Percentiles rank a stretch among this genome's conserved stretches.
Conservation (phyloP, 371 early-diverging fungal species). For the Fennellomyces sp. region DNA sequence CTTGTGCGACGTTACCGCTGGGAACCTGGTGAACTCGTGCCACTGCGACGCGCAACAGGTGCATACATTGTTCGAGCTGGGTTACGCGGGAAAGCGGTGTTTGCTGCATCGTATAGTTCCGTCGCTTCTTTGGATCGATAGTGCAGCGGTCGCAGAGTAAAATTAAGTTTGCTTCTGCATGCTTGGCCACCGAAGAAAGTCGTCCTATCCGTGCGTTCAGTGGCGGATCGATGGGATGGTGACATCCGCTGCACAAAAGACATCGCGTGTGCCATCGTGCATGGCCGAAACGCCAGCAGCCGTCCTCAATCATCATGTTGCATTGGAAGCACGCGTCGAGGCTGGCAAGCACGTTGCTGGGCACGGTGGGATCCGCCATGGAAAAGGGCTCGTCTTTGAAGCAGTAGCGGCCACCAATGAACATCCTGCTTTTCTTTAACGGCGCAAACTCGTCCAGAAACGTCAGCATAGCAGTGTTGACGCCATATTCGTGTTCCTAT, state of each 20-base stretch:
- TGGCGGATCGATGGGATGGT: slow-evolving; percentile 36
- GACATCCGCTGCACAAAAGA: slow-evolving; percentile 68
- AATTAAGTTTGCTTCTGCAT: slow-evolving; percentile 6
- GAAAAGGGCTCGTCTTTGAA: slow-evolving; percentile 11
- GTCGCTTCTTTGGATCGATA: slow-evolving; percentile 18
- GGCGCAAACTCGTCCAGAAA: slow-evolving; percentile 53
- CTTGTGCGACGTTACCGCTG: background rate
- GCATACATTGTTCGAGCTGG: slow-evolving; percentile 84
- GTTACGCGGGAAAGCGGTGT: slow-evolving; percentile 59
- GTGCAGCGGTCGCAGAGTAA: slow-evolving; percentile 44
- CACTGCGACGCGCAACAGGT: slow-evolving; percentile 78
- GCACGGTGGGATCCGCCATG: background rate
- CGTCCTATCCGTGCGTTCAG: slow-evolving; percentile 44
- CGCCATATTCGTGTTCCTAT: slow-evolving; percentile 39
- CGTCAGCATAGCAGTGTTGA: slow-evolving; percentile 32
- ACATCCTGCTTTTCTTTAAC: slow-evolving; percentile 17
- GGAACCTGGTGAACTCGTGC: slow-evolving; percentile 53
- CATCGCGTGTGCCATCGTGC: slow-evolving; percentile 78
- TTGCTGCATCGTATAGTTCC: slow-evolving; percentile 53
- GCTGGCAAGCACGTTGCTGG: background rate
- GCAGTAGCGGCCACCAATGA: slow-evolving; percentile 9
- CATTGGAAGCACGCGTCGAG: slow-evolving; percentile 78
- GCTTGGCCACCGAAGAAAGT: background rate
- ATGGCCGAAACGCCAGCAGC: slow-evolving; percentile 62
- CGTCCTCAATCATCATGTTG: slow-evolving; percentile 71